phyloP scores from a whole-genome alignment of 352 stramenopile genomes.

The Thalassiosira ordinaria region DNA sequence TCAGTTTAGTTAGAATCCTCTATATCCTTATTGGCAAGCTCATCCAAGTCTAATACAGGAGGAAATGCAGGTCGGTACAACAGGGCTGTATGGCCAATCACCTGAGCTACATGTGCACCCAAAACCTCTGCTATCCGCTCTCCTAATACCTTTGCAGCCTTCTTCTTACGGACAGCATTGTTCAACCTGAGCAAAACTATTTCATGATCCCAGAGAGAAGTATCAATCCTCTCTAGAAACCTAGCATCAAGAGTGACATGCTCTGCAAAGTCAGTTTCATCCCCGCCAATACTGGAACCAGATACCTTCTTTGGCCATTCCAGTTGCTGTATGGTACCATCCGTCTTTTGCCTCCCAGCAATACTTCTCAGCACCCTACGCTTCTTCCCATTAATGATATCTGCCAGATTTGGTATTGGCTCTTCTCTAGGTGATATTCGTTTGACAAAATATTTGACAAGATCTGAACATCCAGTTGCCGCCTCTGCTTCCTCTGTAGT shows the following conservation, averaged over 20 bases:
- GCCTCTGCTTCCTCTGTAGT: conserved; percentile 5
- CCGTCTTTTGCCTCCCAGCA: conserved; percentile 56
- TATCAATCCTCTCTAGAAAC: conserved; percentile 77
- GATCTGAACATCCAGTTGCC: conserved; percentile 48
- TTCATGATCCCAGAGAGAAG: conserved; percentile 74
- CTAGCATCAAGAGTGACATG: conserved; percentile 32
- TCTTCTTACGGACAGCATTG: conserved; percentile 76
- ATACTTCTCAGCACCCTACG: conserved; percentile 53
- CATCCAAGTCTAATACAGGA: conserved; percentile 68
- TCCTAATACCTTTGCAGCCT: conserved; percentile 63
- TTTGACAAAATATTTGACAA: conserved; percentile 76
- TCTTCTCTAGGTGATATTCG: conserved; percentile 57
- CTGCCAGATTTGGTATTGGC: conserved; percentile 23
- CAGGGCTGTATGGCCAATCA: conserved; percentile 73
- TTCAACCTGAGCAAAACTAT: conserved; percentile 70
- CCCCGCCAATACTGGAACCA: neutral
- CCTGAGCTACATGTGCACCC: conserved; percentile 74
- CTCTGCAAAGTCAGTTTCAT: conserved; percentile 28
- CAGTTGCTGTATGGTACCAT: conserved; percentile 55
- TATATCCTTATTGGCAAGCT: conserved; percentile 35
- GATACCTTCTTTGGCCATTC: conserved; percentile 45
- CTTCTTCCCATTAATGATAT: conserved; percentile 62
- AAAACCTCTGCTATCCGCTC: conserved; percentile 65
- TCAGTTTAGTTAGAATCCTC: neutral
- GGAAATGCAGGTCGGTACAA: conserved; percentile 71